Percentiles rank a stretch among this genome's conserved stretches.
These are phyloP conservation scores for Bruguiera hainesii DNA, from an alignment of 441 rosid species.

Conservation along the genomic window DNA sequence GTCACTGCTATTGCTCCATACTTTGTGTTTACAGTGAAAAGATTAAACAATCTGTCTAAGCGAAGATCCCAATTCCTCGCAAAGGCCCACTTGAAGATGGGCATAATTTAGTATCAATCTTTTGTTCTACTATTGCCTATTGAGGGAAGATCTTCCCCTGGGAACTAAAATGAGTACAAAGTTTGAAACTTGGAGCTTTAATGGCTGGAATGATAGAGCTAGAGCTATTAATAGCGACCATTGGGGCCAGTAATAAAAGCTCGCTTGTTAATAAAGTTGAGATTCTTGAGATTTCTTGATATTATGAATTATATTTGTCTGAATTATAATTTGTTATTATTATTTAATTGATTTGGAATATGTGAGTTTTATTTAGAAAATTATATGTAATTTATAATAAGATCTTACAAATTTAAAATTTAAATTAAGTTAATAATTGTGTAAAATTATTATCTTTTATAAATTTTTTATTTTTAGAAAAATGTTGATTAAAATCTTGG, in stretches of 20 bases:
- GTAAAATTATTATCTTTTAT: too few relatives aligned
- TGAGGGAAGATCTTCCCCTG: not conserved
- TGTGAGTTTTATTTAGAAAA: too few relatives aligned
- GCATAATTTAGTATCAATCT: not conserved
- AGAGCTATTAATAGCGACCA: not conserved
- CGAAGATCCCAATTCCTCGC: not conserved
- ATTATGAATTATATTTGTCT: too few relatives aligned
- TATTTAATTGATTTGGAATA: too few relatives aligned
- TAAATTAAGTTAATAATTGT: too few relatives aligned
- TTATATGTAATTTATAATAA: too few relatives aligned
- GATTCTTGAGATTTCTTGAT: too few relatives aligned
- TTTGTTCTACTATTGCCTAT: not conserved
- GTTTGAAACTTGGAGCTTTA: not conserved
- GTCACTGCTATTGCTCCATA: constrained; percentile 40
- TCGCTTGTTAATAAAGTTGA: not conserved
- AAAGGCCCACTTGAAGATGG: not conserved
- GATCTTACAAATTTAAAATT: too few relatives aligned
- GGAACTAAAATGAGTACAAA: not conserved
- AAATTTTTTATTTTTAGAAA: too few relatives aligned
- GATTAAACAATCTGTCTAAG: constrained; percentile 24
- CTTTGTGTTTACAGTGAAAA: constrained; percentile 26
- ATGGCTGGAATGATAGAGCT: not conserved
- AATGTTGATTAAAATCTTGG: too few relatives aligned
- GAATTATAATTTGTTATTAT: too few relatives aligned
- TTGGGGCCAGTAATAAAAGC: not conserved